Conservation (phyloP, 371 early-diverging fungal genomes). For the Blakeslea trispora region DNA sequence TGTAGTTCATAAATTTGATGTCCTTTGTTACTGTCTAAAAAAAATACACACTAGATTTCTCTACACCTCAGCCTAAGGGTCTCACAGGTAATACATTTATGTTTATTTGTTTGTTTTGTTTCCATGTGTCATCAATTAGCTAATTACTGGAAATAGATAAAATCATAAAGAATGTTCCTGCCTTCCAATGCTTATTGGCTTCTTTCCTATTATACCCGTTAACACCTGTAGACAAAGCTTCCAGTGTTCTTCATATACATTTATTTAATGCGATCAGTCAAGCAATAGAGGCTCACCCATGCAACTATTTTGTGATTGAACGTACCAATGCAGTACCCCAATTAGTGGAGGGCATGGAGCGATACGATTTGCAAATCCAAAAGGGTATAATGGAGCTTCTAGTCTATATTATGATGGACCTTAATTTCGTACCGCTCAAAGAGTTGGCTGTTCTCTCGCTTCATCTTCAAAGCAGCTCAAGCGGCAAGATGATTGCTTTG, state of each 20-base stretch:
- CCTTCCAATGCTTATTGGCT: conserved; percentile 47
- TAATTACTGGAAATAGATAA: conserved; percentile 19
- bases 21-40: not conserved
- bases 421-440: conserved; percentile 71
- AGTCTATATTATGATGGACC: conserved; percentile 57
- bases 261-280: conserved; percentile 44
- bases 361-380: conserved; percentile 51
- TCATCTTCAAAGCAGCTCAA: conserved; percentile 67
- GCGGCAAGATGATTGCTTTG: conserved; percentile 52
- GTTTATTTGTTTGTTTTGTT: conserved; percentile 16
- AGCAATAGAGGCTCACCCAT: conserved; percentile 45
- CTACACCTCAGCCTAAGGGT: conserved; percentile 21
- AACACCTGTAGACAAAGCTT: conserved; percentile 14
- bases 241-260: conserved; percentile 21
- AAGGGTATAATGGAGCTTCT: conserved; percentile 58
- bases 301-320: conserved; percentile 62
- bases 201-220: conserved; percentile 46
- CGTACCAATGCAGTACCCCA: conserved; percentile 51
- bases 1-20: not conserved
- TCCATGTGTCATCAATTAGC: conserved; percentile 14
- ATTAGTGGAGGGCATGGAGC: conserved; percentile 60
- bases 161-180: conserved; percentile 47
- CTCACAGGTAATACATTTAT: conserved; percentile 22
- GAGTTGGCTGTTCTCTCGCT: conserved; percentile 64
- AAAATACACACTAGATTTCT: conserved; percentile 16